Conservation (phyloP, 169 alveolate species). For the Amoebophrya sp. region DNA sequence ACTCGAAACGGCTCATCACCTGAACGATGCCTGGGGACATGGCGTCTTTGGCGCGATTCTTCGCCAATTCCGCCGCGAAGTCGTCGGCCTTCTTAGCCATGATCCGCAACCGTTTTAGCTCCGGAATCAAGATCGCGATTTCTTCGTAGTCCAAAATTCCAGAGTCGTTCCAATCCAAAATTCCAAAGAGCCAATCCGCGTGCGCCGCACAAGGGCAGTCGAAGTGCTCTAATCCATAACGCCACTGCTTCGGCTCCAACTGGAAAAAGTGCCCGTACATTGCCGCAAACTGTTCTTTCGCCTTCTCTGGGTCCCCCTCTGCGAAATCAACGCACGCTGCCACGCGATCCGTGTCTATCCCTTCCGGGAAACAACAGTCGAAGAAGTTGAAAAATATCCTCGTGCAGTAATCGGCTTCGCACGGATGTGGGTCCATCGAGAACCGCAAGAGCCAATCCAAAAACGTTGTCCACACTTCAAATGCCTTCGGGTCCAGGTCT, state of each 20-base stretch:
- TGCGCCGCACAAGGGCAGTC: background rate
- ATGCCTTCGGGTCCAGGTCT: background rate
- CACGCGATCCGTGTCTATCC: background rate
- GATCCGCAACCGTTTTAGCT: background rate
- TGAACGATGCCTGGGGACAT: background rate
- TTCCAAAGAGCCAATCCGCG: background rate
- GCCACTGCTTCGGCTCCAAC: background rate
- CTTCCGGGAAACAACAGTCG: background rate
- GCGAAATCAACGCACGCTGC: background rate
- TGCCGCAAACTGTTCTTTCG: background rate
- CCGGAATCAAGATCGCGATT: background rate
- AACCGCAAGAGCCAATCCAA: background rate
- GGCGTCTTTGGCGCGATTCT: background rate
- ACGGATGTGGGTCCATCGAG: background rate
- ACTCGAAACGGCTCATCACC: background rate
- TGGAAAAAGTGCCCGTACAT: background rate
- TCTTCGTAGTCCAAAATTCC: background rate
- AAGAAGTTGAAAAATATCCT: background rate
- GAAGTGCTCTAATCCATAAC: background rate
- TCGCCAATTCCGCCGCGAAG: background rate
- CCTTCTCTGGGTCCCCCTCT: background rate
- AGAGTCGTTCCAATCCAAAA: background rate
- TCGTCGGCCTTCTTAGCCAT: background rate
- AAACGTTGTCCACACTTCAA: background rate
- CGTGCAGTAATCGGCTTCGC: background rate